Percentiles rank a stretch among this genome's conserved stretches.
phyloP scores from a whole-genome alignment of 2,329 filamentous ascomycete genomes.

The Apiospora aurea region DNA sequence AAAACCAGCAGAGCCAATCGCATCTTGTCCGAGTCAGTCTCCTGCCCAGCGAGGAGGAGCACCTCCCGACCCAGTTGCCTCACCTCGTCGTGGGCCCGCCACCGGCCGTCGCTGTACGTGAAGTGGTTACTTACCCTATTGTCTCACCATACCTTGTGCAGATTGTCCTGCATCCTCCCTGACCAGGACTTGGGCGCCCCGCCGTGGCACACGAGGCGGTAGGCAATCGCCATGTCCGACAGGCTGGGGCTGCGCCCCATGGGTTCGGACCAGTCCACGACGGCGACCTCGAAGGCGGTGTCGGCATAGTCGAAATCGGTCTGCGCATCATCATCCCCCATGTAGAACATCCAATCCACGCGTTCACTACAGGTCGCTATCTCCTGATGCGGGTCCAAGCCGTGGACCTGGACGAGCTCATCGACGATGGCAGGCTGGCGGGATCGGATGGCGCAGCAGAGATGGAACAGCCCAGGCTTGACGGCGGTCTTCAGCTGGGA shows the following conservation, averaged over 20 bases:
- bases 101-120: not conserved
- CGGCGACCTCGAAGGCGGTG: not conserved
- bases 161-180: not conserved
- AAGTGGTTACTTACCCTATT: not conserved
- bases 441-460: not conserved
- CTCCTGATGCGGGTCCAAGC: not conserved
- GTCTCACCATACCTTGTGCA: not conserved
- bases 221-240: not conserved
- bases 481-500: not conserved
- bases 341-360: not conserved
- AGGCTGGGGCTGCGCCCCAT: not conserved
- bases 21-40: not conserved
- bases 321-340: not conserved
- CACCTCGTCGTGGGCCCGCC: not conserved
- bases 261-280: not conserved
- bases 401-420: not conserved
- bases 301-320: not conserved
- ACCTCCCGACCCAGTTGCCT: not conserved
- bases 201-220: not conserved
- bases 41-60: not conserved
- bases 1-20: not conserved
- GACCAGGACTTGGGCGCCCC: not conserved
- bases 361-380: not conserved
- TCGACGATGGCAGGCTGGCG: not conserved
- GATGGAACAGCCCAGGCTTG: not conserved